Conservation (phyloP, 257 asterid species). For the Catharanthus roseus region DNA sequence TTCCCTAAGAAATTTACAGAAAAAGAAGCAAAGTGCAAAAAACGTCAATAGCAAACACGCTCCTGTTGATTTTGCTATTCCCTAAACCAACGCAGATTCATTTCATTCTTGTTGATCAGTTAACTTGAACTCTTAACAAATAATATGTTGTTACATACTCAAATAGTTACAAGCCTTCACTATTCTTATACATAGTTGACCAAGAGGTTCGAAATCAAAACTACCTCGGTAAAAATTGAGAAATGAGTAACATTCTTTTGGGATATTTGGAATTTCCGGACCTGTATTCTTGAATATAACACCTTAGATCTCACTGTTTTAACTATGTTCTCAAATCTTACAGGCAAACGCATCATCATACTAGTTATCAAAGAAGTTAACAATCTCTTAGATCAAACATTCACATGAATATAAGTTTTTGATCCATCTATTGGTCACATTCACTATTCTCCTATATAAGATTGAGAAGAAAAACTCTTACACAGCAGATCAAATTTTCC, state of each 20-base stretch:
- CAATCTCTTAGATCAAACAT: not conserved
- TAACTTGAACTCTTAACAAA: not conserved
- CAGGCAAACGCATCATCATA: not conserved
- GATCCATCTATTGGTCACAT: not conserved
- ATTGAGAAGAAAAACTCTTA: too few relatives aligned
- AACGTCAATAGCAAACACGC: not conserved
- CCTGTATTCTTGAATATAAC: not conserved
- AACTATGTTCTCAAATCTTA: not conserved
- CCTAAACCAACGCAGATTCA: not conserved
- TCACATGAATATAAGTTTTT: not conserved
- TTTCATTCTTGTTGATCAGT: not conserved
- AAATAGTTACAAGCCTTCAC: not conserved
- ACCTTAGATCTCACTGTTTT: not conserved
- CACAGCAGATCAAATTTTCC: not conserved
- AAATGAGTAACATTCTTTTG: not conserved
- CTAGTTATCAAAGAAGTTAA: not conserved
- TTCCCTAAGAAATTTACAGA: too few relatives aligned
- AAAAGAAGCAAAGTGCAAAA: not conserved
- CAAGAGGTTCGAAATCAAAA: not conserved
- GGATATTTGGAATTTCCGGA: not conserved
- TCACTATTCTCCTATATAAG: not conserved
- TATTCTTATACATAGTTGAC: not conserved
- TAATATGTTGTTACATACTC: not conserved
- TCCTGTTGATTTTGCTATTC: not conserved
- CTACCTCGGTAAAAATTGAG: not conserved